Evolutionary conservation across 2,329 filamentous ascomycete species (phyloP).

Genomic region (Onygenales sp.): DNA sequence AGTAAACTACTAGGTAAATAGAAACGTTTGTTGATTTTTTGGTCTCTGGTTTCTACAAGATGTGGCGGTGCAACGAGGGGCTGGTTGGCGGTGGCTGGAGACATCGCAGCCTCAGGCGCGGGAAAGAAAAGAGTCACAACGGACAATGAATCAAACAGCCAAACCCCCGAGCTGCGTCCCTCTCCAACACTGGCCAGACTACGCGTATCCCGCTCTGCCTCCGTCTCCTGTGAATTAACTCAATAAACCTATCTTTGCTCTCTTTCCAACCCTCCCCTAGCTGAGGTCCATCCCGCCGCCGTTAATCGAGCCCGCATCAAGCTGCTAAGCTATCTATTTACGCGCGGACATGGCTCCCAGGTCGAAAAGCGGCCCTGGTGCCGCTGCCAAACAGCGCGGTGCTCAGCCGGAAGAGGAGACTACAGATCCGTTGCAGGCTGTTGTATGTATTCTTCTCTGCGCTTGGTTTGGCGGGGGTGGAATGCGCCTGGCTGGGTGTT

Average conservation of each 20-base stretch:
- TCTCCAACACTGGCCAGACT: no score
- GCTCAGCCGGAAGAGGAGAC: constrained; percentile 44
- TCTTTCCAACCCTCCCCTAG: no score
- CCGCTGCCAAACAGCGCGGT: constrained; percentile 28
- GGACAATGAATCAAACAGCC: no score
- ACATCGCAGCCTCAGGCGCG: no score
- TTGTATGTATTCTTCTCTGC: constrained; percentile 36
- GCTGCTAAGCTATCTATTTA: background rate
- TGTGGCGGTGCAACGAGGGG: background rate
- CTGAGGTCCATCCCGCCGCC: no score
- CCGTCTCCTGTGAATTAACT: no score
- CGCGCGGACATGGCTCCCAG: constrained; percentile 2
- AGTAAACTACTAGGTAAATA: background rate
- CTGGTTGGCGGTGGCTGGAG: no score
- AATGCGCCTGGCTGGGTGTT: no score
- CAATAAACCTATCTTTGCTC: no score
- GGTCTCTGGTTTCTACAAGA: background rate
- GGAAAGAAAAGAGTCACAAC: no score
- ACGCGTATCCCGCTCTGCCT: no score
- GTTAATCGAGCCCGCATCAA: background rate
- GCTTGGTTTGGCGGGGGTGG: background rate
- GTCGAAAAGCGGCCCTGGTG: constrained; percentile 3
- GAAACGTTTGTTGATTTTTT: background rate
- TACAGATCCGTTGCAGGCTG: constrained; percentile 54
- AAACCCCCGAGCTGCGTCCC: no score